Conservation (phyloP, 2,329 filamentous ascomycete genomes). For the Ustilaginoidea virens region DNA sequence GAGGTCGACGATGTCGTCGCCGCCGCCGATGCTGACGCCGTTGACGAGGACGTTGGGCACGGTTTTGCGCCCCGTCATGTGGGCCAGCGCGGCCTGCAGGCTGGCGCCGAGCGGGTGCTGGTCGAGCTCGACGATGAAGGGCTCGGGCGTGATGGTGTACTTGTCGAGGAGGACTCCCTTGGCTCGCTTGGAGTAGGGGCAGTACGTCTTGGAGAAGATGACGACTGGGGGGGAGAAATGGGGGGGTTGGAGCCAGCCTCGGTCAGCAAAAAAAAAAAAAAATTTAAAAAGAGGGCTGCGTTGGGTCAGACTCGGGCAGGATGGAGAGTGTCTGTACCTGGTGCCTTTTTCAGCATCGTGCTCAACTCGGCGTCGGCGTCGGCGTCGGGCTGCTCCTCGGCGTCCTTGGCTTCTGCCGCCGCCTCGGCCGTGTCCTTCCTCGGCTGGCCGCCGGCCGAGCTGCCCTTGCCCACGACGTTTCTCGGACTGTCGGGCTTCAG, state of each 20-base stretch:
- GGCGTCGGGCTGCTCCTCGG: conserved; percentile 44
- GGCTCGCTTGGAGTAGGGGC: conserved; percentile 70
- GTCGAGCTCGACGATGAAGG: conserved; percentile 85
- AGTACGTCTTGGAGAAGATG: conserved; percentile 93
- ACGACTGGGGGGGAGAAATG: conserved; percentile 47
- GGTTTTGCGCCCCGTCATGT: conserved; percentile 65
- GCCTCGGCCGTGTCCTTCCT: conserved; percentile 13
- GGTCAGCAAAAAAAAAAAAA: too few species aligned
- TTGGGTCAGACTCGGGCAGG: too few species aligned
- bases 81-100: conserved; percentile 56
- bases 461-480: conserved; percentile 42
- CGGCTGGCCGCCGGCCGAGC: conserved; percentile 35
- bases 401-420: conserved; percentile 29
- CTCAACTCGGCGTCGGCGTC: conserved; percentile 59
- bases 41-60: conserved; percentile 88
- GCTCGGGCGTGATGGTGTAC: conserved; percentile 69
- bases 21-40: conserved; percentile 76
- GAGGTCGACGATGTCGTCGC: conserved; percentile 68
- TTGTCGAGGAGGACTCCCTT: conserved; percentile 73
- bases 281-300: background rate
- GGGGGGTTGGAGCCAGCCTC: too few species aligned
- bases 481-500: conserved; percentile 43
- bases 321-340: too few species aligned
- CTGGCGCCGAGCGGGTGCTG: conserved; percentile 56
- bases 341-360: conserved; percentile 66